Conservation (phyloP, 495 filamentous ascomycete genomes). For the Cercophora scortea region DNA sequence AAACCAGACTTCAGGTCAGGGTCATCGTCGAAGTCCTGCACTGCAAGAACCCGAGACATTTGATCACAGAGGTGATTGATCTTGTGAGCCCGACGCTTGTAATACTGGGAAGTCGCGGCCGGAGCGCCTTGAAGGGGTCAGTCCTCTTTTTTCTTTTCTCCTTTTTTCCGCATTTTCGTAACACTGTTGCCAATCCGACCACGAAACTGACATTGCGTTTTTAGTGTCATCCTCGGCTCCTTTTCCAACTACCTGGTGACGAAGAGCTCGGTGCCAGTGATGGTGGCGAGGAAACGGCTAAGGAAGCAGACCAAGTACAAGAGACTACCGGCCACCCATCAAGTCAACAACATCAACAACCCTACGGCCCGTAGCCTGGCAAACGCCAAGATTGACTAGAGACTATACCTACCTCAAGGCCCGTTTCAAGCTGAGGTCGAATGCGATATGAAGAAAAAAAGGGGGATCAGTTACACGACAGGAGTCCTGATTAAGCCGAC, state of each 20-base stretch:
- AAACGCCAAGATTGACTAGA: conserved; percentile 59
- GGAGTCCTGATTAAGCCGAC: neutral
- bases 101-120: conserved; percentile 80
- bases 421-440: neutral
- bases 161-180: neutral
- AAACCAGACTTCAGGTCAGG: conserved; percentile 83
- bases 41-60: conserved; percentile 87
- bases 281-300: conserved; percentile 79
- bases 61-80: conserved; percentile 88
- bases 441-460: neutral
- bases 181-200: too few relatives aligned
- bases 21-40: conserved; percentile 94
- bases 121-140: conserved; percentile 89
- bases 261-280: conserved; percentile 92
- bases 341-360: conserved; percentile 64
- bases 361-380: conserved; percentile 55
- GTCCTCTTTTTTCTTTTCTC: conserved; percentile 17
- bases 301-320: conserved; percentile 67
- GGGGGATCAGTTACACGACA: neutral
- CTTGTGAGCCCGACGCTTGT: conserved; percentile 85
- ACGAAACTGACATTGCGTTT: conserved; percentile 1
- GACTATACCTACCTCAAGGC: neutral
- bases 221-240: conserved; percentile 80
- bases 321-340: conserved; percentile 46
- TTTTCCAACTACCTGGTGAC: conserved; percentile 96